A percentile compares a stretch with the other conserved stretches of the same genome.
phyloP scores from a whole-genome alignment of 179 eudicot species.

The Vitellaria paradoxa region DNA sequence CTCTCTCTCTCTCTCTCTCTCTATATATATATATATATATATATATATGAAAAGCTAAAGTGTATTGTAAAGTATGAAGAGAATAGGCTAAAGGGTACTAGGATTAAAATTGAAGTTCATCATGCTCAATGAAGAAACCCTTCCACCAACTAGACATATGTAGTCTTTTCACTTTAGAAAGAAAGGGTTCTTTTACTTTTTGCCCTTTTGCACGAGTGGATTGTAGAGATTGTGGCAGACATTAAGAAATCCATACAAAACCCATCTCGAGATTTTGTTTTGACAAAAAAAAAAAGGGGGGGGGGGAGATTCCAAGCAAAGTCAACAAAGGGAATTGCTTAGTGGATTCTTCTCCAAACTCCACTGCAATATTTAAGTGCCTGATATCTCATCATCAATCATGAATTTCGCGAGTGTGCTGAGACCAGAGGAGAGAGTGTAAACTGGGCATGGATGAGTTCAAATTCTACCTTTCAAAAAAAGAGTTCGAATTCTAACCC shows the following conservation, averaged over 20 bases:
- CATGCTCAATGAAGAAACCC: neutral
- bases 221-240: constrained; percentile 19
- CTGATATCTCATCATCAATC: too few relatives aligned
- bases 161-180: neutral
- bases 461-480: too few relatives aligned
- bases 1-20: constrained; percentile 4
- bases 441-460: too few relatives aligned
- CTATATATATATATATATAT: neutral
- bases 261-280: neutral
- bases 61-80: neutral
- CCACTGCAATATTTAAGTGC: too few relatives aligned
- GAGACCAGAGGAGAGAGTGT: too few relatives aligned
- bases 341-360: neutral
- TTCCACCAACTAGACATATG: neutral
- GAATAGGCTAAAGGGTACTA: neutral
- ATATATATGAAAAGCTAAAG: neutral
- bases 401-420: too few relatives aligned
- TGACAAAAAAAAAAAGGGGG: neutral
- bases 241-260: constrained; percentile 8
- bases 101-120: neutral
- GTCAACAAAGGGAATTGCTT: neutral
- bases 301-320: neutral
- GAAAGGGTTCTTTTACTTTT: too few relatives aligned
- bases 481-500: too few relatives aligned
- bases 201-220: neutral